A percentile compares a stretch with the other conserved stretches of the same genome.
These are phyloP conservation scores for Lavandula angustifolia DNA, from an alignment of 257 asterid genomes.

Conservation along the genomic window DNA sequence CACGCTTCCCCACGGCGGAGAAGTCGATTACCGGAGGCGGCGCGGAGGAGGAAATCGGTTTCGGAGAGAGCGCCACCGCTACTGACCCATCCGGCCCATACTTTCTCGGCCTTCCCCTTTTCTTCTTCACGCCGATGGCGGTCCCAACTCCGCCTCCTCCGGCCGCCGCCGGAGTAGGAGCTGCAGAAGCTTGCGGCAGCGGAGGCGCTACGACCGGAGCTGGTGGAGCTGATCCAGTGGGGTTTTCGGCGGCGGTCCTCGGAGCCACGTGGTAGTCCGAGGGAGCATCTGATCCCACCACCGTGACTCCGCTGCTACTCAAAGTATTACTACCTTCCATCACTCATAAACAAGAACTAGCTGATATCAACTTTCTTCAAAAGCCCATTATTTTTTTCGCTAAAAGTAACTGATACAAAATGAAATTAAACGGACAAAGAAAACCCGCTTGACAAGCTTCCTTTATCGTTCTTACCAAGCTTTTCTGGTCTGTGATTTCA, in stretches of 20 bases:
- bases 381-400: conserved; percentile 35
- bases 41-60: conserved; percentile 79
- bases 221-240: conserved; percentile 52
- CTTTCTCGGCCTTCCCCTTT: conserved; percentile 92
- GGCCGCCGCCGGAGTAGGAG: conserved; percentile 42
- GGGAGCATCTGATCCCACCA: conserved; percentile 95
- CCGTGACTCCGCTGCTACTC: conserved; percentile 72
- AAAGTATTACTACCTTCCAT: conserved; percentile 64
- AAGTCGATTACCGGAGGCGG: conserved; percentile 92
- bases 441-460: conserved; percentile 36
- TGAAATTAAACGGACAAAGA: conserved; percentile 15
- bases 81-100: conserved; percentile 81
- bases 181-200: conserved; percentile 34
- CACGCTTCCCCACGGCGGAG: conserved; percentile 69
- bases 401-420: not conserved
- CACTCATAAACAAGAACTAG: conserved; percentile 24
- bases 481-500: conserved; percentile 26
- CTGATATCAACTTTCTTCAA: conserved; percentile 34
- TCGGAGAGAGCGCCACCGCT: conserved; percentile 66
- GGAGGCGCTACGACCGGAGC: conserved; percentile 12
- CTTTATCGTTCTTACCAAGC: conserved; percentile 34
- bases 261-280: conserved; percentile 83
- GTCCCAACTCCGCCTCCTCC: conserved; percentile 30
- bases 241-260: conserved; percentile 55
- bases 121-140: conserved; percentile 52